phyloP scores from a whole-genome alignment of 768 basidiomycete genomes.

The Hygrocybe punicea region DNA sequence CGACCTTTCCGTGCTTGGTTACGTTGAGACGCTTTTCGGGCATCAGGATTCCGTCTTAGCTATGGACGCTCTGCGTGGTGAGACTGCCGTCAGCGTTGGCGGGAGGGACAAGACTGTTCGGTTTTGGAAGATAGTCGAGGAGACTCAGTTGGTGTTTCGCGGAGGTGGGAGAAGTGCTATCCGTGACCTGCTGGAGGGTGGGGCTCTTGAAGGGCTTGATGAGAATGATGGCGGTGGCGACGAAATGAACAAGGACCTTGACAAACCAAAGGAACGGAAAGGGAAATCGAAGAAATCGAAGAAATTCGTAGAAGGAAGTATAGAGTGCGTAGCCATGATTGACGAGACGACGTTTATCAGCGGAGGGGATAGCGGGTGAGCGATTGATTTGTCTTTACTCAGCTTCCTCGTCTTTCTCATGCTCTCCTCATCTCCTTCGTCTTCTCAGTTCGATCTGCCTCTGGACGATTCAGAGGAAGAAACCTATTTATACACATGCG shows the following conservation, averaged over 20 bases:
- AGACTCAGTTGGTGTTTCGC: constrained; percentile 92
- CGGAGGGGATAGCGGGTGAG: constrained; percentile 95
- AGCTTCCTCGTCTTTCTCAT: neutral
- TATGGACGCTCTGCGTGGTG: constrained; percentile 77
- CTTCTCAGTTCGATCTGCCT: constrained; percentile 78
- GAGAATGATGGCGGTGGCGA: constrained; percentile 40
- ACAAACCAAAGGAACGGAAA: constrained; percentile 31
- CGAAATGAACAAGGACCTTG: constrained; percentile 13
- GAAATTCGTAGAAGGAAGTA: constrained; percentile 81
- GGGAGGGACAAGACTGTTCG: constrained; percentile 87
- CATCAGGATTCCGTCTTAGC: constrained; percentile 86
- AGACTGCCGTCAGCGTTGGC: constrained; percentile 84
- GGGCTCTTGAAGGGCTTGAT: constrained; percentile 58
- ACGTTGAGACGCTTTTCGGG: constrained; percentile 94
- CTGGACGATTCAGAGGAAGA: constrained; percentile 92
- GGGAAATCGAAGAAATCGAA: constrained; percentile 30
- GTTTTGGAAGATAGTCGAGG: constrained; percentile 96
- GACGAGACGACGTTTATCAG: constrained; percentile 91
- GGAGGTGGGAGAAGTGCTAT: constrained; percentile 87
- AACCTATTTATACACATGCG: constrained; percentile 82
- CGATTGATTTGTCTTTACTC: constrained; percentile 18
- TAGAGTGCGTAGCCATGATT: constrained; percentile 91
- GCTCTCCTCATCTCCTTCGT: neutral
- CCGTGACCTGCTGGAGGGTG: constrained; percentile 78
- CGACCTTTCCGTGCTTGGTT: constrained; percentile 78